Base-by-base conservation (phyloP, 805 yeast genomes). In the Saccharomyces kudriavzevii region DNA sequence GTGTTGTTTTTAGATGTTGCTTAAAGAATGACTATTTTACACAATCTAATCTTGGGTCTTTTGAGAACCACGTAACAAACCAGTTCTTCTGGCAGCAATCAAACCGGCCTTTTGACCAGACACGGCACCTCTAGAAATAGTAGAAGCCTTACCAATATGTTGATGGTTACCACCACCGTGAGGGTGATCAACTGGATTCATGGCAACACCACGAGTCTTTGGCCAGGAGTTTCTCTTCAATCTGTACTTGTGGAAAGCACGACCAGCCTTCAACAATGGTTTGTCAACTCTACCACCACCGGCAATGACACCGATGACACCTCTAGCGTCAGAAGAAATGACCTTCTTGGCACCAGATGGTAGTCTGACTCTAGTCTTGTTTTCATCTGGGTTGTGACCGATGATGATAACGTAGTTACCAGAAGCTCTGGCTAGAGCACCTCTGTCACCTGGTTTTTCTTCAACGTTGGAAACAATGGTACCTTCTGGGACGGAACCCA, bases 101-200 rank as follows among this genome's bases (percentile, higher is more conserved):
- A 92, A 89, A 92, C 99, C 99, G 77, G 95, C 96, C 95, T 92
- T 92, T 84, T 92, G 99, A 89, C 99, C 99, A 73, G 99, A 82
- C 77, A 92, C 98, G 68, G 98, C 97, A 79, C 96, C 96, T 87
- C 98, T 89, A 70, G 96, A 86, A 73, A 92, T 92, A 74, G 98
- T 92, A 71, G 98, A 92, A 74, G 98, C 97, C 85, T 92, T 92
- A 90, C 98, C 98, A 82, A 91, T 92, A 80, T 92, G 98, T 84
- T 92, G 98, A 81, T 92, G 98, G 96, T 91, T 91, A 92, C 99
- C 99, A 92, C 99, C 98, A 89, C 99, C 99, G 80, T 92, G 99
- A 78, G 99, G 99, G 84, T 92, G 99, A 78, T 92, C 99, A 78
- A 92, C 99, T 79, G 98, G 98, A 84, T 92, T 92, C 99, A 94